Evolutionary conservation across 2,329 filamentous ascomycete species (phyloP), one percentile per base, ranked within the genome.

Genomic region (Leptographium galeiforme): DNA sequence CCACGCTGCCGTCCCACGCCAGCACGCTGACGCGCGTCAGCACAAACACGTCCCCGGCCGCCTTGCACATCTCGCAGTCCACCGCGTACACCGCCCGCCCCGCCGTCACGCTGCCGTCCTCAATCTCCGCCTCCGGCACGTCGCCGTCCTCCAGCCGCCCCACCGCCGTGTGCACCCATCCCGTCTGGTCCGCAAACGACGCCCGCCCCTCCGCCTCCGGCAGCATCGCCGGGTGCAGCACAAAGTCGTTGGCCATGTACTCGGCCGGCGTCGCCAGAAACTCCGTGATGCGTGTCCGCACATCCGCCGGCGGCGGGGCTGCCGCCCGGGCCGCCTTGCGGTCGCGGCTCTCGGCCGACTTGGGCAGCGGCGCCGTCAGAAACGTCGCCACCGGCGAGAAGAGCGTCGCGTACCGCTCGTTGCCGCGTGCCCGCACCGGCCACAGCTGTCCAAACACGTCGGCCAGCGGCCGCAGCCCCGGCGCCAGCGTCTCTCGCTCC

Each of bases 21-120:
- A 98, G 73, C 41, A 97, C 68, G 64, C 89, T 96, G 64, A 97
- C 85, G 54, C 93, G 82, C 2, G 93, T 94, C 45, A 98, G 80
- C 39, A 90, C 88, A 58, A 85, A 88, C 59, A 87, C 79, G 48
- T 82, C 82, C 56, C 85, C 81, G 56, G 84, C 86, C 2, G 89
- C 94, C 70, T 89, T 83, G 66, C 90, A 95, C 93, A 98, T 98
- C 68, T 98, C 93, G 68, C 93, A 98, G 66, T 98, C 93, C 53
- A 98, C 74, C 1, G 89, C 85, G 49, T 94, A 72, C 12, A 96
- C 72, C 40, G 84, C 78, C 57, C 89, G 81, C 39, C 90, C 93
- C 34, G 81, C 87, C 0, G 89, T 94, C 55, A 95, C 72, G 66
- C 89, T 91, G 53, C 89, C 91, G 60, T 83, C 72, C 66, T 95